A percentile compares a stretch with the other conserved stretches of the same genome.
Conservation (phyloP, 257 asterid genomes). For the Rubia yunnanensis region DNA sequence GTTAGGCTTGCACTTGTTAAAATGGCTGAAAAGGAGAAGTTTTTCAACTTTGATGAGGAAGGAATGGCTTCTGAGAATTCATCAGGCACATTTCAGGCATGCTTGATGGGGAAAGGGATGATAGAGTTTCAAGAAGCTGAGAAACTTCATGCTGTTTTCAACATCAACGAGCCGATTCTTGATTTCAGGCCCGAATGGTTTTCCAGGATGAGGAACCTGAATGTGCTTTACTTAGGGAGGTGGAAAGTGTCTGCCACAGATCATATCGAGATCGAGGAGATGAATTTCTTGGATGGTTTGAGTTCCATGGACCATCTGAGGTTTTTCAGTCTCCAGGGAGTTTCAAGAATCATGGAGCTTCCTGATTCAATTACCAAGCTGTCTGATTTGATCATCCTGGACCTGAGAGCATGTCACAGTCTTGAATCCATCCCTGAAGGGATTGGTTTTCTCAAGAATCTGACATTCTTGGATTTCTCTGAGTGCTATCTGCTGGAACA, state of each 20-base stretch:
- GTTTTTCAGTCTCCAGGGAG: slow-evolving; percentile 41
- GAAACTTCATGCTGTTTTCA: slow-evolving; percentile 36
- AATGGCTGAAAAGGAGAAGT: slow-evolving; percentile 22
- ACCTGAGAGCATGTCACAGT: slow-evolving; percentile 36
- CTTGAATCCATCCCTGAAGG: slow-evolving; percentile 34
- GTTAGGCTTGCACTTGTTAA: slow-evolving; percentile 19
- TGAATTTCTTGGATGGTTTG: slow-evolving; percentile 22
- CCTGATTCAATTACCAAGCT: slow-evolving; percentile 24
- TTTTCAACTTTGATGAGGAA: slow-evolving; percentile 22
- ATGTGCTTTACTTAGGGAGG: slow-evolving; percentile 33
- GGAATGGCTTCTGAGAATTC: slow-evolving; percentile 29
- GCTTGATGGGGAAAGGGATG: slow-evolving; percentile 34
- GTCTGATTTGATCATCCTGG: slow-evolving; percentile 20
- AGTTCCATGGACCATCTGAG: slow-evolving; percentile 17
- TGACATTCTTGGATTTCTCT: slow-evolving; percentile 42
- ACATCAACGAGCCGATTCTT: slow-evolving; percentile 29
- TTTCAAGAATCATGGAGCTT: slow-evolving; percentile 31
- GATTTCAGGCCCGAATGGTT: slow-evolving; percentile 35
- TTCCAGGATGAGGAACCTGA: slow-evolving; percentile 27
- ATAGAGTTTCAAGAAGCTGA: slow-evolving; percentile 15
- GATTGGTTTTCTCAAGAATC: slow-evolving; percentile 17
- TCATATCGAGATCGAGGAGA: slow-evolving; percentile 40
- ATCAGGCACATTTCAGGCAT: slow-evolving; percentile 18
- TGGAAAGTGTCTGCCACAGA: slow-evolving; percentile 25
- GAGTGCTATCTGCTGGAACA: slow-evolving; percentile 40